A percentile compares a stretch with the other conserved stretches of the same genome.
Conservation (phyloP, 495 filamentous ascomycete genomes). For the Lasiosphaeria miniovina region DNA sequence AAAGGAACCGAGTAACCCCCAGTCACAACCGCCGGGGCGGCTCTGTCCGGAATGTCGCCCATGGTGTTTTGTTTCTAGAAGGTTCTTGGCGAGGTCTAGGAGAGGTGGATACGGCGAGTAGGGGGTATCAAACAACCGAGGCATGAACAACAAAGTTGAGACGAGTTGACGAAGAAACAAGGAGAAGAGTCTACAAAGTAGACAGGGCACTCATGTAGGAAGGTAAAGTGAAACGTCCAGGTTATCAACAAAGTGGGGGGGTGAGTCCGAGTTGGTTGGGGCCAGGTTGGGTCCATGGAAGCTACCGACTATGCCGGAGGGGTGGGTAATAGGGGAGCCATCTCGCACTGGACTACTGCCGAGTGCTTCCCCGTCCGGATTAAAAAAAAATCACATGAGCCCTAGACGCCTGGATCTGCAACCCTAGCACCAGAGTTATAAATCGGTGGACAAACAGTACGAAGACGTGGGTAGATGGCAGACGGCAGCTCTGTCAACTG, state of each 20-base stretch:
- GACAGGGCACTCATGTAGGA: too few relatives aligned
- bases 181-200: too few relatives aligned
- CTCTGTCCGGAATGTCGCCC: conserved; percentile 8
- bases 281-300: not conserved
- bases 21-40: not conserved
- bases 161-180: too few relatives aligned
- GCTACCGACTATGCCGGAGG: not conserved
- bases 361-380: not conserved
- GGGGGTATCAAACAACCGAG: not conserved
- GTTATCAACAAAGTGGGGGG: too few relatives aligned
- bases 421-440: not conserved
- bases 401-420: not conserved
- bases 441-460: not conserved
- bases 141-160: not conserved
- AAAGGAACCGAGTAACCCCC: conserved; percentile 56
- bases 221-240: too few relatives aligned
- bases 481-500: not conserved
- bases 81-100: not conserved
- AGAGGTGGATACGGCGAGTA: not conserved
- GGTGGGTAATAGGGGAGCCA: not conserved
- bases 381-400: not conserved
- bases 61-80: conserved; percentile 8
- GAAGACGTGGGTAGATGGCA: too few relatives aligned
- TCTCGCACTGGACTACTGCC: not conserved
- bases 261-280: too few relatives aligned